Percentiles rank a stretch among this genome's conserved stretches.
Evolutionary conservation across 495 filamentous ascomycete genomes (phyloP).

Genomic region (Antarctomyces pellizariae): DNA sequence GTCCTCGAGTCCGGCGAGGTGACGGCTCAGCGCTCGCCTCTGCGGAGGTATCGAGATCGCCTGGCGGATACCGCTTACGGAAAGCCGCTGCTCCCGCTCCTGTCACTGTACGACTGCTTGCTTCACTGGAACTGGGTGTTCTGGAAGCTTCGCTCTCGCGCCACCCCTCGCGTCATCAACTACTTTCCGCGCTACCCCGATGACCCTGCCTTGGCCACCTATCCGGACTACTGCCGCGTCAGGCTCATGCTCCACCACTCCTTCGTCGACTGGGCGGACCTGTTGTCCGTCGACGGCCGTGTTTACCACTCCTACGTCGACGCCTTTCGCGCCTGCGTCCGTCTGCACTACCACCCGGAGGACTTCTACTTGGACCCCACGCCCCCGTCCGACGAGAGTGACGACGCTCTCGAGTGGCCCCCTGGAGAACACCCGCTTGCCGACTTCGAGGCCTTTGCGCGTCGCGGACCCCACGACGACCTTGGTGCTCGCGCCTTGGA

Average conservation of each 20-base stretch:
- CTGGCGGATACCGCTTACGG: no score
- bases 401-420: not conserved
- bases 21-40: no score
- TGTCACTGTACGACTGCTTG: conserved; percentile 1
- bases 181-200: conserved; percentile 1
- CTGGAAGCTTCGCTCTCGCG: conserved; percentile 3
- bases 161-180: conserved; percentile 1
- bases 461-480: not conserved
- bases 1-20: no score
- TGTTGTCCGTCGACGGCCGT: not conserved
- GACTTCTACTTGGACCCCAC: conserved; percentile 1
- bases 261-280: conserved; percentile 1
- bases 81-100: no score
- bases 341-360: not conserved
- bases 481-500: not conserved
- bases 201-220: not conserved
- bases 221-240: conserved; percentile 3
- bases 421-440: no score
- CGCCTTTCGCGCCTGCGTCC: conserved; percentile 1
- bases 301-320: conserved; percentile 1
- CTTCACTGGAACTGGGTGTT: conserved; percentile 1
- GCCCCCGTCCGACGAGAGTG: not conserved
- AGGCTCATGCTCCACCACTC: conserved; percentile 2
- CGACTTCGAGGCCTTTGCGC: conserved; percentile 2
- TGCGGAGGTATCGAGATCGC: no score